Conservation (phyloP, 1,284 basidiomycete species). For the Rugosomyces carneus region DNA sequence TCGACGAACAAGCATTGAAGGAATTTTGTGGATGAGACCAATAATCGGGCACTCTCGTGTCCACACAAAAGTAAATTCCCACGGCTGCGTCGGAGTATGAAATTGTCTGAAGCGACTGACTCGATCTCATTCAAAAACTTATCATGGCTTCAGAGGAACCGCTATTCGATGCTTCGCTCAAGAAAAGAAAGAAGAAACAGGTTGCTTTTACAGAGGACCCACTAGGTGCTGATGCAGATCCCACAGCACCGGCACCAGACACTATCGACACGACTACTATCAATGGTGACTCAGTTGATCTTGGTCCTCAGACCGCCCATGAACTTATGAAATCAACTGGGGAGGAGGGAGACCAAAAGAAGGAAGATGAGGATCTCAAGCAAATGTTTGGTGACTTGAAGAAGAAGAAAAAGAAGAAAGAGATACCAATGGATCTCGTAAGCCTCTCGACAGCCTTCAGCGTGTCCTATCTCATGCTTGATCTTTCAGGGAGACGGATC, state of each 20-base stretch:
- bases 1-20: constrained; percentile 61
- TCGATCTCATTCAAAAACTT: constrained; percentile 10
- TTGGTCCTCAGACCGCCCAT: constrained; percentile 68
- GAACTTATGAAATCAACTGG: constrained; percentile 61
- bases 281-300: constrained; percentile 64
- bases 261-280: constrained; percentile 61
- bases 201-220: constrained; percentile 82
- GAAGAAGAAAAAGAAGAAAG: constrained; percentile 93
- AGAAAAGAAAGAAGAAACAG: constrained; percentile 81
- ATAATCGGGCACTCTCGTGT: constrained; percentile 38
- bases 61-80: constrained; percentile 25
- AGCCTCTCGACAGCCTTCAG: background rate
- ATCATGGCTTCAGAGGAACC: constrained; percentile 64
- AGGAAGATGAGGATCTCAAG: constrained; percentile 69
- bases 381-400: constrained; percentile 85
- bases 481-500: constrained; percentile 51
- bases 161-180: constrained; percentile 76
- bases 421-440: constrained; percentile 79
- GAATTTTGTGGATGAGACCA: constrained; percentile 13
- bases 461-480: constrained; percentile 1
- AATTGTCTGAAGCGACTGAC: background rate
- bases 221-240: constrained; percentile 76
- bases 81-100: constrained; percentile 20
- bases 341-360: constrained; percentile 34
- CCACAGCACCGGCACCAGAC: constrained; percentile 66